A percentile compares a stretch with the other conserved stretches of the same genome.
phyloP scores from a whole-genome alignment of 768 basidiomycete genomes.

The Hygrocybe coccinea region DNA sequence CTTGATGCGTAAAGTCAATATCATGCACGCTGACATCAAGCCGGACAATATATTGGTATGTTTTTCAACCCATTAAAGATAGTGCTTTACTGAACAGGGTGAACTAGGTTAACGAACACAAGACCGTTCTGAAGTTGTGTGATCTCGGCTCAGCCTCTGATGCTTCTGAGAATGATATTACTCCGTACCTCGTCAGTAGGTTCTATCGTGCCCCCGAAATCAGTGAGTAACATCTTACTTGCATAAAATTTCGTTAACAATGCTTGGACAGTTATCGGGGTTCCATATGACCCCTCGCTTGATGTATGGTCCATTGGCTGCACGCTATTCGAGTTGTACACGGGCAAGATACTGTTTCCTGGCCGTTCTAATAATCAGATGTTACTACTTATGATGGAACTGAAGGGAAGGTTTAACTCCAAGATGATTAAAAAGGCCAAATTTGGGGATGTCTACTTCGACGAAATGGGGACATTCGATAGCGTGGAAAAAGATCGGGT shows the following conservation, averaged over 20 bases:
- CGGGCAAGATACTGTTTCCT: slow-evolving; percentile 95
- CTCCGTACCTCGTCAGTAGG: slow-evolving; percentile 93
- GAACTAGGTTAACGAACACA: slow-evolving; percentile 84
- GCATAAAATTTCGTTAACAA: slow-evolving; percentile 9
- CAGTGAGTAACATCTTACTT: slow-evolving; percentile 50
- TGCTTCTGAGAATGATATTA: slow-evolving; percentile 91
- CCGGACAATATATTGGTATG: slow-evolving; percentile 94
- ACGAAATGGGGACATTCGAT: slow-evolving; percentile 84
- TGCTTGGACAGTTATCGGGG: slow-evolving; percentile 70
- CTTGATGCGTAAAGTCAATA: slow-evolving; percentile 79
- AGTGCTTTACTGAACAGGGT: neutral
- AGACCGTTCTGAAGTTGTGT: slow-evolving; percentile 89
- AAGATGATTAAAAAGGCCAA: slow-evolving; percentile 93
- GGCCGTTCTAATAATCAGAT: slow-evolving; percentile 97
- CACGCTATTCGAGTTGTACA: slow-evolving; percentile 93
- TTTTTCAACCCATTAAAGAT: slow-evolving; percentile 15
- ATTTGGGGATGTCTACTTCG: slow-evolving; percentile 90
- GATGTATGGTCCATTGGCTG: slow-evolving; percentile 98
- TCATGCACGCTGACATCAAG: slow-evolving; percentile 99
- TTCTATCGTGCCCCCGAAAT: slow-evolving; percentile 99
- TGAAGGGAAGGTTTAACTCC: slow-evolving; percentile 88
- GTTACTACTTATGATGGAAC: slow-evolving; percentile 96
- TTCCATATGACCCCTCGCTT: slow-evolving; percentile 88
- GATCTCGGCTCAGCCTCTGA: slow-evolving; percentile 97
- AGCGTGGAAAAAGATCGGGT: slow-evolving; percentile 80